These are phyloP conservation scores for Cladosporium phlei DNA, from an alignment of 2,329 filamentous ascomycete species.

Conservation along the genomic window DNA sequence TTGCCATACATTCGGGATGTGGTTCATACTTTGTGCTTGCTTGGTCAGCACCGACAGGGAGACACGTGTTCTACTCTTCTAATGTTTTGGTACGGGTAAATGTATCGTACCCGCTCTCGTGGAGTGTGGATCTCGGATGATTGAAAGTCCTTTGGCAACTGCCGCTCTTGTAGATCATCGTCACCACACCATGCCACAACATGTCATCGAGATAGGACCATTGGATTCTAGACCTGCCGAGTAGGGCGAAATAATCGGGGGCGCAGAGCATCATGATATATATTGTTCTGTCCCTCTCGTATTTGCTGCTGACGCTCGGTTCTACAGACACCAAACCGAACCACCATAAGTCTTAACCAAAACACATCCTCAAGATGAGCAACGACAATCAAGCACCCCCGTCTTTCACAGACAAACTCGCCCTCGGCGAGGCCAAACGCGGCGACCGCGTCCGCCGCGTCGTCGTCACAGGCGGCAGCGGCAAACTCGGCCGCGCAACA, in stretches of 20 bases:
- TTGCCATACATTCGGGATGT: no score
- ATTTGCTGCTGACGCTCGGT: not conserved
- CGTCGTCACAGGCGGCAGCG: constrained; percentile 22
- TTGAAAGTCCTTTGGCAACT: constrained; percentile 5
- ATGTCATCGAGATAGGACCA: constrained; percentile 11
- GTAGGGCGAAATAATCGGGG: constrained; percentile 2
- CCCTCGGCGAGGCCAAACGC: constrained; percentile 21
- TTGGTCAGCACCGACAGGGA: no score
- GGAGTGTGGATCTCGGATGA: constrained; percentile 7
- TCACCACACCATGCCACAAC: no score
- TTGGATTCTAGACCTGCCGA: not conserved
- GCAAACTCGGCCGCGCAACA: constrained; percentile 23
- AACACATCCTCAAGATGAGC: not conserved
- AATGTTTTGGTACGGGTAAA: no score
- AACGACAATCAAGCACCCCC: constrained; percentile 1
- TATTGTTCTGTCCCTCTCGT: not conserved
- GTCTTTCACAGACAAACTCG: constrained; percentile 24
- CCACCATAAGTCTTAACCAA: not conserved
- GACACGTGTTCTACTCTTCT: no score
- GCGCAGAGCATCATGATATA: not conserved
- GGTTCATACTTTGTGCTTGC: no score
- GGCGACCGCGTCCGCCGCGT: constrained; percentile 18
- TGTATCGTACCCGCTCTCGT: no score
- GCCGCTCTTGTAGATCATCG: constrained; percentile 4
- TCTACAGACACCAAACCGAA: not conserved